Conservation (phyloP, 2,329 filamentous ascomycete species). For the Ceratocystis diversiconidia region DNA sequence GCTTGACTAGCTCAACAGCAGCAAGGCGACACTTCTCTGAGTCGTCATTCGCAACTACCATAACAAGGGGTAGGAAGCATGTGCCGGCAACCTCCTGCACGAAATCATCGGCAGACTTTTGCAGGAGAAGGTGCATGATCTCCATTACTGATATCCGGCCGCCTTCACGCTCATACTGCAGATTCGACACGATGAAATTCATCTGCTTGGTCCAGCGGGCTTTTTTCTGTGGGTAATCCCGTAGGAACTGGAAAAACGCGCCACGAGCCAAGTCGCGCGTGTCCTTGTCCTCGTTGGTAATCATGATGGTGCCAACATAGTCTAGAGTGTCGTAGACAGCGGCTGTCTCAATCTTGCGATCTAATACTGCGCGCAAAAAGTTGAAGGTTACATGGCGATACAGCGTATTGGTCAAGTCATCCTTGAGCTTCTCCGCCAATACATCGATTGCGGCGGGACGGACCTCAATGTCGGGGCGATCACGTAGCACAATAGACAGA, state of each 20-base stretch:
- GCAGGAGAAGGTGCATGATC: constrained; percentile 69
- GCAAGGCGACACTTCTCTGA: constrained; percentile 72
- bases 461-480: constrained; percentile 59
- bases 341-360: constrained; percentile 71
- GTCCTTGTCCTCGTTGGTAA: constrained; percentile 82
- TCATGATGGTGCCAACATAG: constrained; percentile 80
- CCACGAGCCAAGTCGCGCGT: constrained; percentile 78
- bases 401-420: constrained; percentile 84
- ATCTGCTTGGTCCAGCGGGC: constrained; percentile 81
- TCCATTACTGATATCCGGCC: constrained; percentile 90
- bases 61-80: constrained; percentile 74
- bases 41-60: constrained; percentile 79
- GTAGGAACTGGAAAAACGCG: constrained; percentile 84
- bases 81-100: constrained; percentile 68
- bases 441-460: constrained; percentile 73
- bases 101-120: constrained; percentile 68
- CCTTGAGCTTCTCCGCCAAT: constrained; percentile 65
- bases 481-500: constrained; percentile 68
- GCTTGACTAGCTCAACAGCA: constrained; percentile 64
- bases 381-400: constrained; percentile 89
- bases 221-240: constrained; percentile 87
- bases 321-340: constrained; percentile 86
- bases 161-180: constrained; percentile 78
- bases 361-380: constrained; percentile 77
- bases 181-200: constrained; percentile 74